A percentile compares a stretch with the other conserved stretches of the same genome.
Conservation (phyloP, 768 basidiomycete species). For the Lactarius pseudohatsudake region DNA sequence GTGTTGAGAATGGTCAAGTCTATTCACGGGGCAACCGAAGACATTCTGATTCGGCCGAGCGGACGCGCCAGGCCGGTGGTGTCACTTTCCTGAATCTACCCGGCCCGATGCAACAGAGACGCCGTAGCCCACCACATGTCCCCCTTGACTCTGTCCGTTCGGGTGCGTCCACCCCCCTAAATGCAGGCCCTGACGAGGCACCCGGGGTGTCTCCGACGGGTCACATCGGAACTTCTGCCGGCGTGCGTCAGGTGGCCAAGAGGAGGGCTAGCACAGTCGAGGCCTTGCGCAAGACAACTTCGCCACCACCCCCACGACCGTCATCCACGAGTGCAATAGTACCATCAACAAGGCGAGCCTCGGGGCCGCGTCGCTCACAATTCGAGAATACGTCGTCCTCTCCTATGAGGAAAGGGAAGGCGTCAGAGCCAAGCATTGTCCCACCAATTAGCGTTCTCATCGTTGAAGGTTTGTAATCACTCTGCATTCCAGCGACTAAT, state of each 20-base stretch:
- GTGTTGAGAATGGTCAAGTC: constrained; percentile 2
- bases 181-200: constrained; percentile 15
- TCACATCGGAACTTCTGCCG: background rate
- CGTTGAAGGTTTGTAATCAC: constrained; percentile 76
- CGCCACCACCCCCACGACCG: constrained; percentile 38
- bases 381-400: constrained; percentile 35
- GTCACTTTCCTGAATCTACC: constrained; percentile 21
- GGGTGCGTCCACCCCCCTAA: background rate
- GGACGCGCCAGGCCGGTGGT: constrained; percentile 13
- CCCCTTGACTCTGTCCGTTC: constrained; percentile 1
- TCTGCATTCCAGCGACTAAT: background rate
- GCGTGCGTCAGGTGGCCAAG: constrained; percentile 29
- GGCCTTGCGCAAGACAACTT: constrained; percentile 34
- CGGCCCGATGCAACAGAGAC: constrained; percentile 12
- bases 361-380: constrained; percentile 36
- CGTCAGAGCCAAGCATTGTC: constrained; percentile 69
- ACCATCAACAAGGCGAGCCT: constrained; percentile 35
- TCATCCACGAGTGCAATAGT: constrained; percentile 32
- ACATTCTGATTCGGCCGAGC: constrained; percentile 21
- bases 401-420: constrained; percentile 49
- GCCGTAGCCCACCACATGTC: background rate
- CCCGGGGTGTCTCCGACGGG: constrained; percentile 1
- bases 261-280: constrained; percentile 37
- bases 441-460: constrained; percentile 98
- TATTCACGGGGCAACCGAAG: constrained; percentile 21